Evolutionary conservation across 768 basidiomycete species (phyloP).

Genomic region (Amanita rubescens): DNA sequence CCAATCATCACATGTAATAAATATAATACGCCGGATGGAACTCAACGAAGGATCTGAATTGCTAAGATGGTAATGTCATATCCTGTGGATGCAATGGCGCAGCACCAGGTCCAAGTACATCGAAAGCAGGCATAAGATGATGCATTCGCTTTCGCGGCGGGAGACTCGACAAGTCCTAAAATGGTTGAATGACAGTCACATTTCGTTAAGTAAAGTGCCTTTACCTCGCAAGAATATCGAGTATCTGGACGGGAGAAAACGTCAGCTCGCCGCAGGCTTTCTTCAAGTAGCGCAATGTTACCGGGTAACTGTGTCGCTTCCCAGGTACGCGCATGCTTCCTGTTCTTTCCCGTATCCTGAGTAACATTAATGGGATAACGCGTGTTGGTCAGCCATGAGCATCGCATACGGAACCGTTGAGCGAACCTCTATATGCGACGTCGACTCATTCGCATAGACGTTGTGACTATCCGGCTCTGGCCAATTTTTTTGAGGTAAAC

Average conservation of each 20-base stretch:
- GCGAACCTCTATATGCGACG: conserved; percentile 39
- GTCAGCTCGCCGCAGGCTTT: conserved; percentile 6
- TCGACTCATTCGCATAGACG: conserved; percentile 34
- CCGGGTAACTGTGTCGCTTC: conserved; percentile 42
- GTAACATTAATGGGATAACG: conserved; percentile 4
- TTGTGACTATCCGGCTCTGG: conserved; percentile 32
- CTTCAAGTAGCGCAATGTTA: conserved; percentile 14
- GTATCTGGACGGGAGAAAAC: conserved; percentile 22
- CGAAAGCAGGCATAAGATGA: conserved; percentile 55
- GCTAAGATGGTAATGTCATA: conserved; percentile 46
- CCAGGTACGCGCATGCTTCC: conserved; percentile 62
- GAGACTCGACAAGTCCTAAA: conserved; percentile 44
- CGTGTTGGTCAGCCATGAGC: not conserved
- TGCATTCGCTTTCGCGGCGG: conserved; percentile 60
- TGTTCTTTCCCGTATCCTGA: conserved; percentile 27
- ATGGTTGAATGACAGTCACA: conserved; percentile 1
- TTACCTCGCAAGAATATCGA: conserved; percentile 43
- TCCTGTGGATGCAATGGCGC: conserved; percentile 48
- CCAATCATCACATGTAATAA: conserved; percentile 10
- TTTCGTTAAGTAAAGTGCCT: conserved; percentile 6
- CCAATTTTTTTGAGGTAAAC: conserved; percentile 38
- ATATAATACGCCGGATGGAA: no score
- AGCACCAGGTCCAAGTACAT: conserved; percentile 37
- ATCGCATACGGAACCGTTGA: not conserved
- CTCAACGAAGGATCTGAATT: conserved; percentile 1